Evolutionary conservation across 2,329 filamentous ascomycete genomes (phyloP), one percentile per base, ranked within the genome.

Genomic region (Aureobasidium sp.): DNA sequence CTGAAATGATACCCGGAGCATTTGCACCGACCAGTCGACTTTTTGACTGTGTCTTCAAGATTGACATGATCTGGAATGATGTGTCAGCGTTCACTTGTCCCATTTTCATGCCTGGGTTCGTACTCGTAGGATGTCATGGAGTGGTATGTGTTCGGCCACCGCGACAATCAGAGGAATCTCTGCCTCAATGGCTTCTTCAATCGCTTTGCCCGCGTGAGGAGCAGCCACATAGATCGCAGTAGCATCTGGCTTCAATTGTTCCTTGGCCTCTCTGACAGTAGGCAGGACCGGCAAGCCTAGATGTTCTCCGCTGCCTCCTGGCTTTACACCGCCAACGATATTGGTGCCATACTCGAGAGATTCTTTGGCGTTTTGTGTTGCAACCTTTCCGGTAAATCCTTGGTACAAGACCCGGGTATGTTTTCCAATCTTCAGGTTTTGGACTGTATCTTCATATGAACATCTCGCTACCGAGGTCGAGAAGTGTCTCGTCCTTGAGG

Each of bases 171-270:
- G 79, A 0, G 88, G 87, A 0, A 92, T 86, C 69, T 92, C 88
- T 0, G 88, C 88, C 72, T 87, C 88, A 58, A 91, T 89, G 1
- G 89, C 89, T 71, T 92, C 88, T 71, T 90, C 86, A 68, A 93
- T 91, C 0, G 89, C 89, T 29, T 79, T 79, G 0, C 86, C 81
- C 1, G 89, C 89, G 66, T 88, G 84, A 63, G 86, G 83, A n/a
- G 89, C 88, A 1, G 89, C 86, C 2, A 92, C 89, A 67, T 90
- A 92, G 62, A 93, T 88, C 5, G 86, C 88, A 1, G 89, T 91
- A 5, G 88, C 89, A 75, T 91, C 85, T 2, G 89, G 89, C 68
- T 86, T 89, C 41, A 90, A 76, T 67, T 83, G 78, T 67, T 87
- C 82, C 76, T 88, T 85, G 7, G 89, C 89, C 70, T 81, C 83